phyloP scores from a whole-genome alignment of 2,329 filamentous ascomycete genomes.

The Helminthosporium solani region DNA sequence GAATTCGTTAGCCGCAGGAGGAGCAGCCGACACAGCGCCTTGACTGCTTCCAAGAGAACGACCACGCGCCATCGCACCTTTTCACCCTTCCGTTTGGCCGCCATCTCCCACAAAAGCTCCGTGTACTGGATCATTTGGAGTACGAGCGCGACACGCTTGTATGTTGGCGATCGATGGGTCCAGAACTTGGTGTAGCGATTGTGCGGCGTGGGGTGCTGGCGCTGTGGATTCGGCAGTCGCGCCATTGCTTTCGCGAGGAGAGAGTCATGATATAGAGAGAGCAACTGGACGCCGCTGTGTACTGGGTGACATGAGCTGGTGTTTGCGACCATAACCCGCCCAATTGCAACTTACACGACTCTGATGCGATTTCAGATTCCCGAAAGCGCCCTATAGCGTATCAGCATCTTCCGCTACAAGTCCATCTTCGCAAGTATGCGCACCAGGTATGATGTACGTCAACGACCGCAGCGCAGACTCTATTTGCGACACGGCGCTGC shows the following conservation, averaged over 20 bases:
- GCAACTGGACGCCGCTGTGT: conserved; percentile 83
- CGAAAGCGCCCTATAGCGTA: conserved; percentile 68
- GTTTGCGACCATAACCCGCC: conserved; percentile 6
- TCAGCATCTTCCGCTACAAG: conserved; percentile 17
- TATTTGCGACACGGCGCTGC: conserved; percentile 89
- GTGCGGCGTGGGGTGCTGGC: conserved; percentile 57
- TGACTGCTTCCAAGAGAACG: conserved; percentile 79
- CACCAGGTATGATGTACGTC: conserved; percentile 92
- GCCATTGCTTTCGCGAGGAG: conserved; percentile 69
- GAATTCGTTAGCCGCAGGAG: conserved; percentile 81
- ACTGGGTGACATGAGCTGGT: conserved; percentile 48
- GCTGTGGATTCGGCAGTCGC: conserved; percentile 55
- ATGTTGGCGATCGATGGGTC: conserved; percentile 64
- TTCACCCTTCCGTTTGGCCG: conserved; percentile 81
- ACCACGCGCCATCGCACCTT: conserved; percentile 82
- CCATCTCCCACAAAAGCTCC: conserved; percentile 96
- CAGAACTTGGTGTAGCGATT: conserved; percentile 66
- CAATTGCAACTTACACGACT: conserved; percentile 67
- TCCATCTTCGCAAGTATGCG: conserved; percentile 13
- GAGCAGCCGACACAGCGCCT: conserved; percentile 79
- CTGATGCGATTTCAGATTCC: conserved; percentile 92
- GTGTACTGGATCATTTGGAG: conserved; percentile 93
- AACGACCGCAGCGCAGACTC: conserved; percentile 89
- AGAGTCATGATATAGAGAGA: conserved; percentile 90
- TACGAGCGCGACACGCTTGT: conserved; percentile 76